Conservation (phyloP, 78 protist species). For the Capsaspora owczarzaki region DNA sequence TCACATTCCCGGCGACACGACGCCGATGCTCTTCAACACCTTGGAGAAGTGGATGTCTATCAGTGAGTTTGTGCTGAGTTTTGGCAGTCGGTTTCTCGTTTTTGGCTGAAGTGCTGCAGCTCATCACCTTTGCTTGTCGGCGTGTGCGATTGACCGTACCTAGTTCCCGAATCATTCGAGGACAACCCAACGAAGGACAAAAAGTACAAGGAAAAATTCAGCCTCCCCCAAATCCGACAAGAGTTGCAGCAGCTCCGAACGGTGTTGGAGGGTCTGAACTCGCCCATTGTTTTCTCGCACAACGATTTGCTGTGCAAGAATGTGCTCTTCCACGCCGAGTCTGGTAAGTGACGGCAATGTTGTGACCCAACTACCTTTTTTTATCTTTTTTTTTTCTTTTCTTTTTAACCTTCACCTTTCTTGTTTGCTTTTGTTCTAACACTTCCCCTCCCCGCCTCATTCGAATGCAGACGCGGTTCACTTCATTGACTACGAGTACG, state of each 20-base stretch:
- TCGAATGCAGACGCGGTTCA: background rate
- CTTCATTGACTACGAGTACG: constrained; percentile 37
- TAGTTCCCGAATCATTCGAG: background rate
- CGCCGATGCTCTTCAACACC: constrained; percentile 8
- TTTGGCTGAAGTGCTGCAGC: background rate
- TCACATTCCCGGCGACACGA: constrained; percentile 12
- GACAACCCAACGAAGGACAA: background rate
- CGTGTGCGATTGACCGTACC: background rate
- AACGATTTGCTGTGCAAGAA: constrained; percentile 30
- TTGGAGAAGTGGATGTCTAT: constrained; percentile 16
- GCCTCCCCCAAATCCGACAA: background rate
- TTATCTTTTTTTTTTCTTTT: background rate
- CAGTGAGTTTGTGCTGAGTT: background rate
- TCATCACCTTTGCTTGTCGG: background rate
- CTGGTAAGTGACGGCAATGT: no score
- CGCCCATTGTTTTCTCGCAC: constrained; percentile 25
- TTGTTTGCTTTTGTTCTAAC: background rate
- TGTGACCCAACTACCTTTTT: background rate
- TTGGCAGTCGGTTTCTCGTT: background rate
- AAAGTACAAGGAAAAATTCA: background rate
- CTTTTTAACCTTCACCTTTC: background rate
- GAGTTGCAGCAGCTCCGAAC: background rate
- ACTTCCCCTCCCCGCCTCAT: no score
- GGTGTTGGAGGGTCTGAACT: background rate
- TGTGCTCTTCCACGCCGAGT: constrained; percentile 7